phyloP scores from a whole-genome alignment of 352 stramenopile species.

The Phytophthora litchii region DNA sequence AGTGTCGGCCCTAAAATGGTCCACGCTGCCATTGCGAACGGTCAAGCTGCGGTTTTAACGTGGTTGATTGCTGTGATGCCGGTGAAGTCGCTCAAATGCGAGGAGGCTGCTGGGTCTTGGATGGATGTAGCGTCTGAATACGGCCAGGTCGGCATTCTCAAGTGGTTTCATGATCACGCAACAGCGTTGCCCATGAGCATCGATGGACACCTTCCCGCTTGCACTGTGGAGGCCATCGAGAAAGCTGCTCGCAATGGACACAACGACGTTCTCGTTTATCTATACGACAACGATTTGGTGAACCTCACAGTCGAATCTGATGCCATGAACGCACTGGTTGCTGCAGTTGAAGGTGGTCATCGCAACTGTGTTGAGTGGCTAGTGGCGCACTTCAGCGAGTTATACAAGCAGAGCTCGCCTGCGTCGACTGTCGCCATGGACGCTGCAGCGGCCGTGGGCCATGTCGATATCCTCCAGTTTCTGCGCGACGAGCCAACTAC shows the following conservation, averaged over 20 bases:
- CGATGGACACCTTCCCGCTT: constrained; percentile 53
- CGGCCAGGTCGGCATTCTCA: constrained; percentile 65
- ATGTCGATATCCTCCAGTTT: constrained; percentile 65
- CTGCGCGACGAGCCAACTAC: constrained; percentile 46
- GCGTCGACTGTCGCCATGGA: constrained; percentile 56
- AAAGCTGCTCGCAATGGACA: constrained; percentile 75
- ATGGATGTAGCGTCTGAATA: constrained; percentile 77
- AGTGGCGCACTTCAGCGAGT: constrained; percentile 45
- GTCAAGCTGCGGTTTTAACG: constrained; percentile 56
- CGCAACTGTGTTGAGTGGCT: constrained; percentile 65
- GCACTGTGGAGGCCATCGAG: constrained; percentile 60
- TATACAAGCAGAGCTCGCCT: constrained; percentile 39
- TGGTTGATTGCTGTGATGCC: constrained; percentile 66
- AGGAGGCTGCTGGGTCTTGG: constrained; percentile 64
- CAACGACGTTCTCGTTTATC: constrained; percentile 56
- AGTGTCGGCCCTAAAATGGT: constrained; percentile 64
- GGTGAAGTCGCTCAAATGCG: constrained; percentile 73
- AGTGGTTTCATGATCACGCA: constrained; percentile 71
- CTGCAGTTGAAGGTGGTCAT: constrained; percentile 59
- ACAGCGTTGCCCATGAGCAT: constrained; percentile 60
- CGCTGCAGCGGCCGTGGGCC: constrained; percentile 48
- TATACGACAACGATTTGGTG: constrained; percentile 63
- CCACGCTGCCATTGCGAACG: constrained; percentile 64
- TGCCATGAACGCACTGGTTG: constrained; percentile 63
- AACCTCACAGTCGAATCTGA: constrained; percentile 43